Percentiles rank a stretch among this genome's conserved stretches.
These are phyloP conservation scores for Fusarium sp. DNA, from an alignment of 2,329 filamentous ascomycete genomes.

Conservation along the genomic window DNA sequence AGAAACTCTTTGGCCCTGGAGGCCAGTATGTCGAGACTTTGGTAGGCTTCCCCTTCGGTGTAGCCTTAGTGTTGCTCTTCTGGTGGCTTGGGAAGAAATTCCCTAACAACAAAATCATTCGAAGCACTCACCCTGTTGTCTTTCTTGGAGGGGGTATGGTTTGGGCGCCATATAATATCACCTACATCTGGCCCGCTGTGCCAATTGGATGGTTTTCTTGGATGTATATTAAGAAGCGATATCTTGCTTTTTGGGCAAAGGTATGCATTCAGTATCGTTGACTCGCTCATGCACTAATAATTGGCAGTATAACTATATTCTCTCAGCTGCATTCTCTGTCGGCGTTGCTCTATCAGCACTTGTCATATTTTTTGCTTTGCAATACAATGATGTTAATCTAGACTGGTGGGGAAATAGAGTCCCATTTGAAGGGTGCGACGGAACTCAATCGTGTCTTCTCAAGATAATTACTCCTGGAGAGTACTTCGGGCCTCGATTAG, in stretches of 20 bases:
- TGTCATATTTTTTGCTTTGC: constrained; percentile 62
- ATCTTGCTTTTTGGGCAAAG: constrained; percentile 63
- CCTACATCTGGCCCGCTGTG: constrained; percentile 61
- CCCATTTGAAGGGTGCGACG: constrained; percentile 46
- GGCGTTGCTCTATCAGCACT: constrained; percentile 61
- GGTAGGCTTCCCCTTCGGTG: constrained; percentile 57
- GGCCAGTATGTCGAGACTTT: constrained; percentile 54
- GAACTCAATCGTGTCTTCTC: constrained; percentile 37
- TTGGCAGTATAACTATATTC: constrained; percentile 60
- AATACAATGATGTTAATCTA: constrained; percentile 54
- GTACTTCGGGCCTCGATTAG: constrained; percentile 50
- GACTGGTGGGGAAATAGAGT: constrained; percentile 61
- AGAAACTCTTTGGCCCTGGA: constrained; percentile 52
- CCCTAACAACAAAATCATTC: constrained; percentile 49
- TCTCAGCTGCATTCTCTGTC: constrained; percentile 59
- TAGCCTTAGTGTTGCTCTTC: constrained; percentile 52
- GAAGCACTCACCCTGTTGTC: constrained; percentile 59
- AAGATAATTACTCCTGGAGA: constrained; percentile 45
- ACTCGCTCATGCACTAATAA: constrained; percentile 14
- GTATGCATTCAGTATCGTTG: constrained; percentile 26
- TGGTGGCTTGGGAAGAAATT: constrained; percentile 53
- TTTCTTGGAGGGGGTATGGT: constrained; percentile 55
- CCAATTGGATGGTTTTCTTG: constrained; percentile 62
- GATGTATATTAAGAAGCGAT: constrained; percentile 60
- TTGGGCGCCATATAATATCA: constrained; percentile 60